These are phyloP conservation scores for Eucalyptus guilfoylei DNA, from an alignment of 345 rosid species.

Conservation along the genomic window DNA sequence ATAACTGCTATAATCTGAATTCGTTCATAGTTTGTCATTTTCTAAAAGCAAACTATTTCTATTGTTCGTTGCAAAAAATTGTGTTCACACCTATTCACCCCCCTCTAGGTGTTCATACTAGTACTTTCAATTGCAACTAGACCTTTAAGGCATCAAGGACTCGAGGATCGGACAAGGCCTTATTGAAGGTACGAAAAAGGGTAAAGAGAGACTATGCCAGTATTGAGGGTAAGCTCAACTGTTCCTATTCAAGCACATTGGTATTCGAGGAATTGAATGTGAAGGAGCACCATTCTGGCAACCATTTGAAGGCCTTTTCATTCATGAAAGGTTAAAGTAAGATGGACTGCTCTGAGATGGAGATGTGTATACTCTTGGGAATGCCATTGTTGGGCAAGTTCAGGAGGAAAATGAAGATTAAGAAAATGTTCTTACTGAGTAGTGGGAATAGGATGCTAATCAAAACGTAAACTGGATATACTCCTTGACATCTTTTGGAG, in stretches of 20 bases:
- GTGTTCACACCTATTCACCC: too few relatives aligned
- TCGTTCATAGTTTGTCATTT: too few relatives aligned
- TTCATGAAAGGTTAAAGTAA: neutral
- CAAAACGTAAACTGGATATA: too few relatives aligned
- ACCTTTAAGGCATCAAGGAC: neutral
- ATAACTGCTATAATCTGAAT: too few relatives aligned
- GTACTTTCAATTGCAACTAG: too few relatives aligned
- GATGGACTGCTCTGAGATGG: neutral
- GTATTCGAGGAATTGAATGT: neutral
- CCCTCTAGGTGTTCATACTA: too few relatives aligned
- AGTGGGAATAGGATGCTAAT: neutral
- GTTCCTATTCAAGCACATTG: neutral
- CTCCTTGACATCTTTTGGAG: neutral
- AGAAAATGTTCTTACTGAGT: neutral
- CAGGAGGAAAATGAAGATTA: neutral
- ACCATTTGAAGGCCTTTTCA: rapidly evolving
- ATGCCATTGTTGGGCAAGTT: neutral
- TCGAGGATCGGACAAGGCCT: neutral
- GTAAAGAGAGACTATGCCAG: rapidly evolving
- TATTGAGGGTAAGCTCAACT: neutral
- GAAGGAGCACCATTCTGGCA: neutral
- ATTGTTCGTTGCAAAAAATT: too few relatives aligned
- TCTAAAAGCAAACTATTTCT: too few relatives aligned
- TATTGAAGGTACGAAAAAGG: neutral
- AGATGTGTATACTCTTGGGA: neutral